A percentile compares a stretch with the other conserved stretches of the same genome.
These are phyloP conservation scores for Tetradesmus obliquus DNA, from an alignment of 139 green algal genomes.

Conservation along the genomic window DNA sequence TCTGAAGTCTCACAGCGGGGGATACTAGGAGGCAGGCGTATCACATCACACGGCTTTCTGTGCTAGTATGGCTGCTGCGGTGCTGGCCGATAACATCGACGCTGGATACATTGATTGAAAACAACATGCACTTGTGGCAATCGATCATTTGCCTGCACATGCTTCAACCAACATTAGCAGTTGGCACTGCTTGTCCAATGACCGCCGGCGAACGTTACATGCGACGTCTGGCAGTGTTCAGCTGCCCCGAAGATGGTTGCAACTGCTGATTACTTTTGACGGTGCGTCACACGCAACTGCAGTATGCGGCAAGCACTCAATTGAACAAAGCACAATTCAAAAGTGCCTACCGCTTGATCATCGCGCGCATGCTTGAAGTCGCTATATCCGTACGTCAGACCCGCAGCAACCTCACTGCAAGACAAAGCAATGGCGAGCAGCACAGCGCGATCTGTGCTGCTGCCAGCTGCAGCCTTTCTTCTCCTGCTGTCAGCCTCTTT, in stretches of 20 bases:
- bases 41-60: neutral
- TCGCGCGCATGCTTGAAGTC: no score
- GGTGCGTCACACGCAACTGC: no score
- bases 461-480: neutral
- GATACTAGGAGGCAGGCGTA: no score
- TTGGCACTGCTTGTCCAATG: conserved; percentile 6
- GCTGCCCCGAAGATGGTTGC: neutral
- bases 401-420: neutral
- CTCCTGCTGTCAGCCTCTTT: neutral
- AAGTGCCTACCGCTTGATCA: neutral
- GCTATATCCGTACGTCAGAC: neutral
- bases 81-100: neutral
- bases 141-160: neutral
- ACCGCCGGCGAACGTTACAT: conserved; percentile 2
- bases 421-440: neutral
- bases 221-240: neutral
- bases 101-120: neutral
- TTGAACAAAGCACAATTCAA: no score
- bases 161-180: neutral
- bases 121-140: no score
- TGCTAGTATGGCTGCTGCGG: neutral
- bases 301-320: no score
- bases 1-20: no score
- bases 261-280: neutral
- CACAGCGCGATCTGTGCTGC: neutral